These are phyloP conservation scores for Copromyces sp. DNA, from an alignment of 495 filamentous ascomycete species.

Conservation along the genomic window DNA sequence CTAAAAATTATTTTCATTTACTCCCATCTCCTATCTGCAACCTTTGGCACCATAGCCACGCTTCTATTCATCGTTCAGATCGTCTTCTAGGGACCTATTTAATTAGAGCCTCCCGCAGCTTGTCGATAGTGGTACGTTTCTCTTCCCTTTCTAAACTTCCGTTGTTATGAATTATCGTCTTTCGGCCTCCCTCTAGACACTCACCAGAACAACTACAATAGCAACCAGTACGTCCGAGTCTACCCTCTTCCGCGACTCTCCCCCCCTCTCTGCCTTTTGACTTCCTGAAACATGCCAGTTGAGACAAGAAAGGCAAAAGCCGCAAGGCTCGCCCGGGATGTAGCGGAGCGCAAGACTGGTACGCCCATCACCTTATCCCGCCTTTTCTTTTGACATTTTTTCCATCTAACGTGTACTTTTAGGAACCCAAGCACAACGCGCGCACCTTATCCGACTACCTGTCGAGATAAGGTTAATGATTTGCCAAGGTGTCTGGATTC, in stretches of 20 bases:
- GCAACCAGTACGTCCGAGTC: not conserved
- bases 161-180: not conserved
- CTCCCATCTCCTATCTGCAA: not conserved
- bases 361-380: not conserved
- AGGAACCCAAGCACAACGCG: not conserved
- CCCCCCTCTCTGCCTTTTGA: not conserved
- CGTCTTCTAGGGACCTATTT: not conserved
- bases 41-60: not conserved
- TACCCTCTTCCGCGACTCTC: not conserved
- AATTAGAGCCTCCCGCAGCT: not conserved
- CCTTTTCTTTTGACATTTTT: not conserved
- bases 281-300: not conserved
- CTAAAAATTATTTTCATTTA: no score
- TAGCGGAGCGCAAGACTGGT: not conserved
- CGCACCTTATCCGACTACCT: not conserved
- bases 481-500: not conserved
- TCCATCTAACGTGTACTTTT: not conserved
- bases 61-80: not conserved
- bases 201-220: not conserved
- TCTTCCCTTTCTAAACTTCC: not conserved
- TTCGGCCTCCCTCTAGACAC: not conserved
- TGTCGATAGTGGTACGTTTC: not conserved
- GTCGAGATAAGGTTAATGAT: not conserved
- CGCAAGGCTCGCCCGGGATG: not conserved
- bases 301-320: not conserved